Base-by-base conservation (phyloP, 2,329 filamentous ascomycete species). In the Venturia nashicola region DNA sequence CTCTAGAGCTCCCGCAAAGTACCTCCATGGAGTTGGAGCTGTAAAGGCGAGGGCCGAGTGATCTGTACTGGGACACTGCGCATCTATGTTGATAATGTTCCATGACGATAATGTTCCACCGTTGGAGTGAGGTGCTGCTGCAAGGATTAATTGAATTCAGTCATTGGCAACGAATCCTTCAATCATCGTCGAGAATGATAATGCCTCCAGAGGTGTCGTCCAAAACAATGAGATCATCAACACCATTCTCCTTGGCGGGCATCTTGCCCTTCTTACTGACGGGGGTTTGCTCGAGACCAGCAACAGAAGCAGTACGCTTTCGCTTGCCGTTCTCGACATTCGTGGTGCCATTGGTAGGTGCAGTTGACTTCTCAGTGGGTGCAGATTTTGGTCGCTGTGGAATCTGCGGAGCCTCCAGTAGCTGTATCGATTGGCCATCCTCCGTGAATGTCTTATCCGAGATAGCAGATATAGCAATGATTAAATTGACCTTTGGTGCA, bases 401-500 rank as follows among this genome's bases (percentile, higher is more conserved):
- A 55, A 84, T 80, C 6, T 79, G 73, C 5, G 80, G 67, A 43
- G 76, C 71, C 36, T 73, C 74, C 1, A 78, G 71, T 3, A 79
- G 74, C 68, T 80, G 80, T 65, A 88, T 80, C 1, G 85, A 79
- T 70, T 84, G 84, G 54, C 80, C 81, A n/a, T 27, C 51, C n/a
- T 57, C 32, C 2, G 27, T 36, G 6, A 18, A 39, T 16, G 14
- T n/a, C 51, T 36, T 57, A 12, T 79, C 76, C 20, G 69, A 64
- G 20, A 63, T 72, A 71, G 14, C 42, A 40, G 40, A 55, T 23
- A 61, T 12, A 67, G 84, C 82, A 16, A 97, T 78, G 61, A 93
- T 82, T 2, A 97, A 81, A 67, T 97, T 93, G 64, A 96, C 87
- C 66, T 89, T 86, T 0, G 88, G 82, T 59, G 87, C 81, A 51